Evolutionary conservation across 2,329 filamentous ascomycete genomes (phyloP).

Genomic region (Xylaria sp.): DNA sequence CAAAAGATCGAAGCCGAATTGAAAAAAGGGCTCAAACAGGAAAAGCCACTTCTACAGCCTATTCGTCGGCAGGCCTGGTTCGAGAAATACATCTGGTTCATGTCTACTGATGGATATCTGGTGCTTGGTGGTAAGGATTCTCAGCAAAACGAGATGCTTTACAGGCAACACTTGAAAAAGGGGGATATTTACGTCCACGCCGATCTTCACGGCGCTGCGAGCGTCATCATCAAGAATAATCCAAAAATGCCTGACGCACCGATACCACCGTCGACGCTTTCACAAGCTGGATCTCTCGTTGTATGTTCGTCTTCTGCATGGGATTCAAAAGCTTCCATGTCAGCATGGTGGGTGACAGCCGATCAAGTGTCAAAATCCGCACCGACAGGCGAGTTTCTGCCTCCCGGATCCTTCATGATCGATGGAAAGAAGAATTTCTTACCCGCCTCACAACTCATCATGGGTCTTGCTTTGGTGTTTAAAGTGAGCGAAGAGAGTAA

Average conservation of each 20-base stretch:
- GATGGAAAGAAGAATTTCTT: conserved; percentile 86
- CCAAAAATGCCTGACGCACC: conserved; percentile 71
- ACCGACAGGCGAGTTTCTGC: conserved; percentile 72
- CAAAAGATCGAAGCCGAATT: conserved; percentile 82
- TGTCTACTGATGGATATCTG: conserved; percentile 91
- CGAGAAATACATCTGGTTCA: conserved; percentile 93
- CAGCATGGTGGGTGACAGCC: conserved; percentile 90
- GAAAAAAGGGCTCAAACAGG: conserved; percentile 82
- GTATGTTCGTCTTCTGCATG: conserved; percentile 85
- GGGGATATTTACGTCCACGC: conserved; percentile 92
- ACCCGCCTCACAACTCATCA: conserved; percentile 76
- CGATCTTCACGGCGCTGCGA: conserved; percentile 76
- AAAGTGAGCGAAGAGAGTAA: conserved; percentile 85
- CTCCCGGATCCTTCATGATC: conserved; percentile 72
- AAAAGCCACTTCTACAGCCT: conserved; percentile 79
- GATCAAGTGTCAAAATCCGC: conserved; percentile 87
- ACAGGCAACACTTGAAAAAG: conserved; percentile 76
- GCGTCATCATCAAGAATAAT: conserved; percentile 88
- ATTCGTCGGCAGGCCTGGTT: conserved; percentile 88
- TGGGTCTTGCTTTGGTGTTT: conserved; percentile 86
- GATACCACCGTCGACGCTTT: conserved; percentile 84
- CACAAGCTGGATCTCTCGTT: conserved; percentile 79
- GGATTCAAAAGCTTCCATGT: conserved; percentile 95
- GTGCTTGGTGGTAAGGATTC: conserved; percentile 84
- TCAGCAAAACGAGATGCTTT: conserved; percentile 88